Evolutionary conservation across 1,284 basidiomycete species (phyloP), one percentile per base, ranked within the genome.

Genomic region (Exobasidium rhododendri): DNA sequence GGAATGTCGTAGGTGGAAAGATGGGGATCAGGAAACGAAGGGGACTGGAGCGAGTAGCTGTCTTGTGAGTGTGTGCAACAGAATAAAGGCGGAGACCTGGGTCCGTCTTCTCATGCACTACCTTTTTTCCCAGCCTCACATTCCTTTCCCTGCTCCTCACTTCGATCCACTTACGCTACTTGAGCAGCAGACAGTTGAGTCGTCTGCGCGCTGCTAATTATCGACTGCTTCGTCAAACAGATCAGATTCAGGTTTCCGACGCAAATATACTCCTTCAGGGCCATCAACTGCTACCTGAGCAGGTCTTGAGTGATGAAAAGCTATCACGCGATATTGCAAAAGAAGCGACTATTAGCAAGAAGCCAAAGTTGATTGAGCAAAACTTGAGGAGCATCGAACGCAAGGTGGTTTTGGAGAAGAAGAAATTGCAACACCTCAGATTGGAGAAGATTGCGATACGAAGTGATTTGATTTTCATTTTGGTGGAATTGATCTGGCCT

Each of bases 1-100:
- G 58, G 58, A 59, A 40, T 29, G 43, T 56, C 4, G 32, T 31
- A 10, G 32, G 58, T 1, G 58, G 55, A 24, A 55, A 40, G 50
- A 28, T 58, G 22, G 52, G 20, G 6, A 3, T 22, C 20, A 30
- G 17, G 22, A 51, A 60, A 22, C 26, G 58, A 32, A n/a, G 32
- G 14, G 52, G 53, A 11, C 29, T 60, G 20, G 58, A 60, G 31
- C 26, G 58, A 49, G 20, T 60, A 11, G 58, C 28, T 1, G 22
- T 58, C 2, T 24, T 47, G 57, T 58, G 57, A 58, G 57, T 29
- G 44, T 58, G 53, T 14, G 14, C 14, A 44, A 14, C 43, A 14
- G 22, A 14, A 14, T 44, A 14, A 14, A 14, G 14, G 14, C 43
- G 14, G 14, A 14, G 43, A 14, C n/a, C 14, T 44, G 14, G 14